These are phyloP conservation scores for Parachaetomium inaequale DNA, from an alignment of 495 filamentous ascomycete genomes.

Conservation along the genomic window DNA sequence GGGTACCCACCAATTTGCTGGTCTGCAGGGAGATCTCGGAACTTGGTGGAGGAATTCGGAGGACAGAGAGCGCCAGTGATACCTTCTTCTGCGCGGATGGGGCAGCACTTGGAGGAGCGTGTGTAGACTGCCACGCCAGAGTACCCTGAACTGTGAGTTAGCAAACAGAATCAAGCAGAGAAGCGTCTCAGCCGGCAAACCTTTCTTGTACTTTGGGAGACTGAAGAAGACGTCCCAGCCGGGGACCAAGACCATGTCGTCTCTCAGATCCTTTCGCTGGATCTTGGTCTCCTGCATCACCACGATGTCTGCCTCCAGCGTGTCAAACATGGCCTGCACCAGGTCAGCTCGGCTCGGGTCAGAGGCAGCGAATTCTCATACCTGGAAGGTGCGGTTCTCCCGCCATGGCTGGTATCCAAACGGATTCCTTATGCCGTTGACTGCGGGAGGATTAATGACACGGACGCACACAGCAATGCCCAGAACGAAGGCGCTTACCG, in stretches of 20 bases:
- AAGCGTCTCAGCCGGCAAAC: constrained; percentile 39
- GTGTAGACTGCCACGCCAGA: constrained; percentile 96
- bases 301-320: constrained; percentile 87
- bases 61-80: constrained; percentile 77
- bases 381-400: constrained; percentile 76
- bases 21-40: constrained; percentile 70
- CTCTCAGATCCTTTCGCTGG: constrained; percentile 84
- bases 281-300: constrained; percentile 97
- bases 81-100: constrained; percentile 90
- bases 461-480: neutral
- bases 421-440: constrained; percentile 97
- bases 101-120: constrained; percentile 79
- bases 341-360: neutral
- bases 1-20: constrained; percentile 94
- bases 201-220: constrained; percentile 88
- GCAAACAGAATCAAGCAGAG: neutral
- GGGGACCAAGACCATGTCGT: constrained; percentile 93
- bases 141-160: constrained; percentile 61
- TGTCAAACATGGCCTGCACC: constrained; percentile 82
- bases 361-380: constrained; percentile 30
- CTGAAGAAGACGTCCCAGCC: constrained; percentile 98
- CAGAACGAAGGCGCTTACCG: constrained; percentile 47
- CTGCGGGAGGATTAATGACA: constrained; percentile 40
- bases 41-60: constrained; percentile 69
- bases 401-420: constrained; percentile 96